phyloP scores from a whole-genome alignment of 1,284 basidiomycete genomes.

The Cryptococcus deneoformans region DNA sequence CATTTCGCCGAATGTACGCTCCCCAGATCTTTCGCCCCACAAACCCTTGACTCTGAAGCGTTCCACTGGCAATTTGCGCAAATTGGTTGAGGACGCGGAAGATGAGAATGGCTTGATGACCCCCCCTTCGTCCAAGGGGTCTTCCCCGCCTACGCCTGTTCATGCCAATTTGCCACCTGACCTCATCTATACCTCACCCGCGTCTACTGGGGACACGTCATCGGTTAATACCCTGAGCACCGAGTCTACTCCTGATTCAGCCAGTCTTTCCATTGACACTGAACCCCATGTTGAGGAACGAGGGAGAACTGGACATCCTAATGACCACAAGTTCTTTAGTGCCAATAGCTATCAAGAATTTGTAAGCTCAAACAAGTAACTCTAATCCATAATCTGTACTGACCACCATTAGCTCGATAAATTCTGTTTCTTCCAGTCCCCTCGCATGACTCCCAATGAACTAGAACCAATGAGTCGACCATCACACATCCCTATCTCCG shows the following conservation, averaged over 20 bases:
- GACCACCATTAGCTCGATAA: conserved; percentile 37
- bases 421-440: conserved; percentile 51
- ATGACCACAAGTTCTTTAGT: conserved; percentile 25
- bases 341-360: conserved; percentile 44
- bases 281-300: conserved; percentile 17
- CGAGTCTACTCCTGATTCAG: conserved; percentile 26
- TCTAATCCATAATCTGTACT: background rate
- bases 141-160: conserved; percentile 42
- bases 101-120: conserved; percentile 33
- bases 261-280: conserved; percentile 19
- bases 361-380: conserved; percentile 23
- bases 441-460: conserved; percentile 25
- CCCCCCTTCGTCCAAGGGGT: conserved; percentile 43
- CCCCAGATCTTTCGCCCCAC: conserved; percentile 4
- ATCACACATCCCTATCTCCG: conserved; percentile 20
- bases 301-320: conserved; percentile 23
- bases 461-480: conserved; percentile 18
- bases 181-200: conserved; percentile 25
- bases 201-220: conserved; percentile 44
- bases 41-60: conserved; percentile 22
- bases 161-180: conserved; percentile 12
- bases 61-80: conserved; percentile 35
- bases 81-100: conserved; percentile 13
- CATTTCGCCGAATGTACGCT: background rate
- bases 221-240: conserved; percentile 30